These are phyloP conservation scores for Pythium insidiosum DNA, from an alignment of 352 stramenopile genomes.

Conservation along the genomic window DNA sequence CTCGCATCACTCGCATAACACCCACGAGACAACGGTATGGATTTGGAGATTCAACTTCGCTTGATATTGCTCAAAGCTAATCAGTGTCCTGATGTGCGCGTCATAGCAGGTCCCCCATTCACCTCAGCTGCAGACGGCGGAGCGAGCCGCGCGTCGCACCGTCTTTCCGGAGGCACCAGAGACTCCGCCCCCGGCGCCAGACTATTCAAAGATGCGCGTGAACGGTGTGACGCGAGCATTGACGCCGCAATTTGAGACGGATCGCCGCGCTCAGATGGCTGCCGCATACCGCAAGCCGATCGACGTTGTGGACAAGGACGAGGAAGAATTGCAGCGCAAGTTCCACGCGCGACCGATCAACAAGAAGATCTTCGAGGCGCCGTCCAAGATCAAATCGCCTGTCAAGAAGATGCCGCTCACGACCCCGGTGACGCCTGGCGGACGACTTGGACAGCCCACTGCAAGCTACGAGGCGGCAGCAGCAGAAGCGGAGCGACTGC, in stretches of 20 bases:
- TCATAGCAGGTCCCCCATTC: slow-evolving; percentile 20
- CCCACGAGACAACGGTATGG: too few relatives aligned
- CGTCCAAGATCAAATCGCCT: slow-evolving; percentile 13
- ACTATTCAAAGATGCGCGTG: slow-evolving; percentile 20
- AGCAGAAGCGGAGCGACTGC: slow-evolving; percentile 28
- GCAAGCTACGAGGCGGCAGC: slow-evolving; percentile 5
- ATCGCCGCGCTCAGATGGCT: slow-evolving; percentile 35
- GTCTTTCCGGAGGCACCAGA: slow-evolving; percentile 5
- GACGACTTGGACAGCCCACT: slow-evolving; percentile 16
- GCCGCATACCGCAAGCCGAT: slow-evolving; percentile 42
- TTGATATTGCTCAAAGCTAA: too few relatives aligned
- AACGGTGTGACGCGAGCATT: slow-evolving; percentile 30
- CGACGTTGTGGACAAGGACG: slow-evolving; percentile 59
- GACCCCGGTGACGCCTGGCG: slow-evolving; percentile 27
- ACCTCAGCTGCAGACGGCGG: slow-evolving; percentile 18
- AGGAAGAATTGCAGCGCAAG: slow-evolving; percentile 62
- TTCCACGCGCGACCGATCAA: slow-evolving; percentile 71
- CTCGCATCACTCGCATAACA: not conserved
- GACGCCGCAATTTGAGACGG: slow-evolving; percentile 60
- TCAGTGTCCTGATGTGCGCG: too few relatives aligned
- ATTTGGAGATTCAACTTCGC: too few relatives aligned
- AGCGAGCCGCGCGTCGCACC: slow-evolving; percentile 13
- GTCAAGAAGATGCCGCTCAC: slow-evolving; percentile 19
- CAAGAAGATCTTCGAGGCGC: slow-evolving; percentile 35
- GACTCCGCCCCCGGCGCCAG: slow-evolving; percentile 1